Base-by-base conservation (phyloP, 2,329 filamentous ascomycete species). In the Botrytis fabae region DNA sequence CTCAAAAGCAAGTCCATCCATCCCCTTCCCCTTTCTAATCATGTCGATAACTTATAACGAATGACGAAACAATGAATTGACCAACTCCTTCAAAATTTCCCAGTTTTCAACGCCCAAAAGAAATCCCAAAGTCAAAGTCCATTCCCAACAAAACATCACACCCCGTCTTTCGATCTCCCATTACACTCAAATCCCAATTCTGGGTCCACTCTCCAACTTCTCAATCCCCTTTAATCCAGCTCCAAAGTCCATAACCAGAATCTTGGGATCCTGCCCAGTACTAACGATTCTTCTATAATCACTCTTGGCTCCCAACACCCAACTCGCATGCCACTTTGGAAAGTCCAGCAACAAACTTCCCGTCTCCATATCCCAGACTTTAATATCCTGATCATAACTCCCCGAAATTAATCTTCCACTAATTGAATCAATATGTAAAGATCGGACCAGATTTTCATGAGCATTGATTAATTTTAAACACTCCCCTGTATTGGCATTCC, bases 201-300 rank as follows among this genome's bases (percentile, higher is more conserved):
- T 48, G 18, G 22, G 9, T 16, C 48, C 46, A 66, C 70, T 72
- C 46, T 72, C 63, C 25, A 72, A 69, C 35, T 69, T 72, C 74
- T 88, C 86, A 60, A 92, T 87, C 42, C 89, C 86, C 42, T 85
- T 81, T 8, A 92, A 84, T 61, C 85, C 86, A 28, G 86, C 85
- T 44, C 90, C 96, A 84, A 98, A 99, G 83, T 99, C 96, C 86
- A 98, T 91, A 74, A 99, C 92, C 73, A 98, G 84, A 69, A 97
- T 94, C 80, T 97, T 92, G 48, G 95, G 93, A 79, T 98, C 95
- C 82, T 99, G 96, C 68, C 95, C 96, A 0, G 95, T 97, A 78
- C 94, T 96, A 75, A 99, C 93, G 75, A 99, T 96, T 75, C 96
- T 90, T 74, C 95, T 88, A 82, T 98, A 98, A 81, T 99, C 95